phyloP scores from a whole-genome alignment of 1,284 basidiomycete species.

The Anthracocystis walkeri region DNA sequence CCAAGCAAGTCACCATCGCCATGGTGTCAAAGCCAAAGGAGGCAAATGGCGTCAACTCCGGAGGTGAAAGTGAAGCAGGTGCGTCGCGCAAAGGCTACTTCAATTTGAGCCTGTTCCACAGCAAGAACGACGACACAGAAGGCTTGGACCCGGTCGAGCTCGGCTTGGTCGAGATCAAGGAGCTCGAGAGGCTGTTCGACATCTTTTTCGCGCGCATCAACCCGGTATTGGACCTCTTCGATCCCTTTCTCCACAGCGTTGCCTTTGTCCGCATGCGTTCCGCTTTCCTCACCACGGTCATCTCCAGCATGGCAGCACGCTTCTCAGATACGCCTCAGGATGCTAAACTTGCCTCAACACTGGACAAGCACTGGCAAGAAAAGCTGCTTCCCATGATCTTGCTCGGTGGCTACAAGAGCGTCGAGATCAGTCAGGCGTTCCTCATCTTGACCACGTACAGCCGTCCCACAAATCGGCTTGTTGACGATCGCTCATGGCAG shows the following conservation, averaged over 20 bases:
- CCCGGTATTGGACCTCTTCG: conserved; percentile 58
- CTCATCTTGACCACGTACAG: conserved; percentile 58
- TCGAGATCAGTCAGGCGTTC: conserved; percentile 63
- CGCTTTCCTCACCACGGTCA: conserved; percentile 60
- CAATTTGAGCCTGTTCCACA: conserved; percentile 57
- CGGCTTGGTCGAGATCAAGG: conserved; percentile 51
- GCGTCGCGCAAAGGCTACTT: conserved; percentile 61
- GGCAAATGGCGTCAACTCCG: conserved; percentile 34
- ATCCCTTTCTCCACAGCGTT: conserved; percentile 61
- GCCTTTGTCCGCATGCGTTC: conserved; percentile 57
- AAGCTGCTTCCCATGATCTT: conserved; percentile 59
- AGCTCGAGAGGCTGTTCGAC: conserved; percentile 60
- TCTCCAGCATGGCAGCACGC: conserved; percentile 56
- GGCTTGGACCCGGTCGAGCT: conserved; percentile 54
- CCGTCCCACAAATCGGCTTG: conserved; percentile 56
- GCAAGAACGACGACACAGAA: conserved; percentile 59
- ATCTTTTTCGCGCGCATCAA: conserved; percentile 63
- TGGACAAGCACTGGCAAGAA: conserved; percentile 58
- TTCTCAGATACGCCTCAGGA: conserved; percentile 52
- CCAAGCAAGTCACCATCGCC: conserved; percentile 49
- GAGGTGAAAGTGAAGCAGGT: conserved; percentile 51
- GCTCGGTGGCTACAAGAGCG: conserved; percentile 61
- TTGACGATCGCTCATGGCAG: conserved; percentile 64
- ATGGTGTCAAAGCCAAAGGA: conserved; percentile 23
- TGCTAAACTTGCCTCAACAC: conserved; percentile 50